Base-by-base conservation (phyloP, 441 rosid species). In the Eutrema salsugineum region DNA sequence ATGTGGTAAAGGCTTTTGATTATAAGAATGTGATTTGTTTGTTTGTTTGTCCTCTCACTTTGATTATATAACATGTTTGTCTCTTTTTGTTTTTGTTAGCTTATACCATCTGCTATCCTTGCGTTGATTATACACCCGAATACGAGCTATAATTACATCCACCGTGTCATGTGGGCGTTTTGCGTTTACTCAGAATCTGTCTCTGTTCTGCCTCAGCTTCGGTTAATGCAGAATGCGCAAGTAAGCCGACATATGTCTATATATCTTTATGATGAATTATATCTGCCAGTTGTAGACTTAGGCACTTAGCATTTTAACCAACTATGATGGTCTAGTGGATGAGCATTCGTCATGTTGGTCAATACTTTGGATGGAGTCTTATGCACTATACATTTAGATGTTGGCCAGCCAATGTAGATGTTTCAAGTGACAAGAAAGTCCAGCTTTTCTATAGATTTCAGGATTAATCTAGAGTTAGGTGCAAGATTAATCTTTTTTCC, bases 121-220 rank as follows among this genome's bases (percentile, higher is more conserved):
- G 86, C 98, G 1, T 5, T 79, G 1, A 3, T 93, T 4, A 70
- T 91, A 62, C 80, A 85, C 63, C 98, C 97, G 32, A 5, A 0
- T 6, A 48, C 63, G 2, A 4, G 1, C 5, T 15, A 11, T 59
- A 5, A n/a, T 22, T 55, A 55, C 30, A 17, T 84, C 8, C 17
- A 47, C 5, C 73, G 76, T 67, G 32, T 80, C 60, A 47, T 87
- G 39, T 93, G 93, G 88, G 96, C 96, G 2, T 88, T 93, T 57
- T 79, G 85, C 19, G 84, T 81, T 47, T 89, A 80, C 64, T 33
- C 84, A 19, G 96, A 93, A 68, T 79, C 94, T 20, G 85, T 93
- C 68, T 89, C 97, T 6, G 94, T 91, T 66, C 71, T 86, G 66
- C 98, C 98, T 70, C 98, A 93, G 77, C 91, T 93, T 73, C 87